Base-by-base conservation (phyloP, 768 basidiomycete genomes). In the Omphalotus guepiniiformis region DNA sequence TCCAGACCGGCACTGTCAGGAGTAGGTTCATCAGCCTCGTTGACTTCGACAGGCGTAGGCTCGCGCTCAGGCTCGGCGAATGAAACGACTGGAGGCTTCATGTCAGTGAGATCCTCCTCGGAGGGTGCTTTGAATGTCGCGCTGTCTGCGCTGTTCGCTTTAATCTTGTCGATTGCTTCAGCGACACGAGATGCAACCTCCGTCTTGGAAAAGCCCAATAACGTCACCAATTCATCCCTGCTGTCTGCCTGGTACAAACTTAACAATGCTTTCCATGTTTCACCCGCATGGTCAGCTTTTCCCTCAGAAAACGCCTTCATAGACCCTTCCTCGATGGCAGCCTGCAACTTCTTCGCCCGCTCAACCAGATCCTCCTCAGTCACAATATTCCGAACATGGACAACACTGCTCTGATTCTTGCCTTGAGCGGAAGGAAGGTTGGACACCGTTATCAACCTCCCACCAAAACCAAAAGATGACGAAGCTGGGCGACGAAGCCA, bases 161-260 rank as follows among this genome's bases (percentile, higher is more conserved):
- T 85, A 54, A 93, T 70, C 42, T 80, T 85, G 38, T 85, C 80
- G 37, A 94, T 79, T 9, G 93, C 92, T 53, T 89, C 85, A 8
- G 82, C 80, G 15, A 97, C 89, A 52, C 84, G 85, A 3, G 73
- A 67, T 2, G 81, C 82, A 15, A 96, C 79, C 53, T 94, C 91
- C 8, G 76, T 79, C 65, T 95, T 94, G 3, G 92, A 94, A 64
- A 94, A 97, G 0, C 94, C 95, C 12, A 99, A 76, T 1, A 97
- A 67, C 2, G 85, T 85, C 40, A 98, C 85, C 4, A 98, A 73
- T 65, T 97, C 93, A 22, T 94, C 89, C 45, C 92, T 73, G 7
- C 92, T 93, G 61, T 94, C 80, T 0, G 92, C 84, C 54, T 82
- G 81, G 79, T 96, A 97, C 21, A 98, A 70, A 54, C 86, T 89